phyloP scores from a whole-genome alignment of 805 yeast species.

The Lachancea quebecensis region DNA sequence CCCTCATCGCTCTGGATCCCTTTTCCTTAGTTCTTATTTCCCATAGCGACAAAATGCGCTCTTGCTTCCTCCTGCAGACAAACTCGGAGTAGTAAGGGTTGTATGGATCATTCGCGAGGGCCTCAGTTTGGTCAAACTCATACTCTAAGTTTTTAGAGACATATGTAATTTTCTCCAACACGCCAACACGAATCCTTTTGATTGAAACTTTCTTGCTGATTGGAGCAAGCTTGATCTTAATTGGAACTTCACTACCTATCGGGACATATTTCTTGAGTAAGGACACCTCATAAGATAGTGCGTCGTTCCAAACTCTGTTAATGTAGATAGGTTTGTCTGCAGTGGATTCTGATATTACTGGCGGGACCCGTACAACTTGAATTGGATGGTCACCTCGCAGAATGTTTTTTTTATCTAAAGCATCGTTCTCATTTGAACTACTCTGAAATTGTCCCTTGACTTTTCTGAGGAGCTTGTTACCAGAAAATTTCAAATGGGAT shows the following conservation, averaged over 20 bases:
- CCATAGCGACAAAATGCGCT: slow-evolving; percentile 50
- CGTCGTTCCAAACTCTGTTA: slow-evolving; percentile 66
- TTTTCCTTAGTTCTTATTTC: slow-evolving; percentile 56
- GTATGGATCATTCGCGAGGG: slow-evolving; percentile 26
- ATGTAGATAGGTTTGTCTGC: slow-evolving; percentile 70
- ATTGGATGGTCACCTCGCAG: slow-evolving; percentile 30
- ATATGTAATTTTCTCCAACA: slow-evolving; percentile 60
- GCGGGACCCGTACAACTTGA: slow-evolving; percentile 37
- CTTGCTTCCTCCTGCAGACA: slow-evolving; percentile 32
- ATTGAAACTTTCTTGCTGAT: slow-evolving; percentile 53
- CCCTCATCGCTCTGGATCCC: slow-evolving; percentile 48
- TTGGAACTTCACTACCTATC: slow-evolving; percentile 50
- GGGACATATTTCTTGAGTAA: slow-evolving; percentile 65
- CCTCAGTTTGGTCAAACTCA: slow-evolving; percentile 47
- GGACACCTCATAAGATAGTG: slow-evolving; percentile 63
- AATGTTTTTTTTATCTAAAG: slow-evolving; percentile 7
- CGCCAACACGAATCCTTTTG: slow-evolving; percentile 57
- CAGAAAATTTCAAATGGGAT: slow-evolving; percentile 3
- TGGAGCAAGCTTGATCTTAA: slow-evolving; percentile 63
- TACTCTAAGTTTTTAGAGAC: slow-evolving; percentile 47
- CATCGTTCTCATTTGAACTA: not conserved
- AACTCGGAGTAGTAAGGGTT: slow-evolving; percentile 30
- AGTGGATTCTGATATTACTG: slow-evolving; percentile 33
- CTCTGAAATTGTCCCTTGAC: slow-evolving; percentile 23
- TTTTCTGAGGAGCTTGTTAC: slow-evolving; percentile 19